Evolutionary conservation across 2,329 filamentous ascomycete species (phyloP).

Genomic region (Phialocephala subalpina): DNA sequence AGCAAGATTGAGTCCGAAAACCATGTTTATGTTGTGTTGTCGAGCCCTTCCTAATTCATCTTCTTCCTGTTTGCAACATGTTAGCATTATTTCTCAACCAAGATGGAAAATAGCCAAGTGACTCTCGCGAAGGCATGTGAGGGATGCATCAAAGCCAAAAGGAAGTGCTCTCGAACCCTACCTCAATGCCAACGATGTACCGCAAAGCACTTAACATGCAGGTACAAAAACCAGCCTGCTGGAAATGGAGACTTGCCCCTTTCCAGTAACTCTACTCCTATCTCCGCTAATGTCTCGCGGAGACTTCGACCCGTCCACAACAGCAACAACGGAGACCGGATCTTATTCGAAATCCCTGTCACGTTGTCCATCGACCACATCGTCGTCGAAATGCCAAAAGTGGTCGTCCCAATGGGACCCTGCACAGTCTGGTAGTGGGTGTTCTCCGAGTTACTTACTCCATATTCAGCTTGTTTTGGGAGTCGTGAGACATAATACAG

Average conservation of each 20-base stretch:
- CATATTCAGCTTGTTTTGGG: too few relatives aligned
- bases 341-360: background rate
- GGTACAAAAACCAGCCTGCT: conserved; percentile 2
- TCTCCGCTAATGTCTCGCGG: conserved; percentile 4
- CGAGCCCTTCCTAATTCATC: background rate
- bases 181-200: conserved; percentile 17
- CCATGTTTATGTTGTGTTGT: too few relatives aligned
- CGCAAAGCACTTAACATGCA: background rate
- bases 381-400: background rate
- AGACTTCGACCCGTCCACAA: background rate
- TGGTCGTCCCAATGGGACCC: conserved; percentile 4
- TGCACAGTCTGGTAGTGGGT: too few relatives aligned
- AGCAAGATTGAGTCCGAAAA: background rate
- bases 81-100: background rate
- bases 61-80: background rate
- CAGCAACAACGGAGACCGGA: background rate
- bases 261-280: background rate
- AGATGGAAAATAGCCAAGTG: conserved; percentile 1
- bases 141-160: conserved; percentile 17
- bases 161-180: conserved; percentile 15
- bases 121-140: conserved; percentile 15
- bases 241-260: background rate
- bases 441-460: too few relatives aligned
- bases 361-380: conserved; percentile 1
- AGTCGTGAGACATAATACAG: too few relatives aligned